Evolutionary conservation across 1,284 basidiomycete species (phyloP).

Genomic region (Somion occarium): DNA sequence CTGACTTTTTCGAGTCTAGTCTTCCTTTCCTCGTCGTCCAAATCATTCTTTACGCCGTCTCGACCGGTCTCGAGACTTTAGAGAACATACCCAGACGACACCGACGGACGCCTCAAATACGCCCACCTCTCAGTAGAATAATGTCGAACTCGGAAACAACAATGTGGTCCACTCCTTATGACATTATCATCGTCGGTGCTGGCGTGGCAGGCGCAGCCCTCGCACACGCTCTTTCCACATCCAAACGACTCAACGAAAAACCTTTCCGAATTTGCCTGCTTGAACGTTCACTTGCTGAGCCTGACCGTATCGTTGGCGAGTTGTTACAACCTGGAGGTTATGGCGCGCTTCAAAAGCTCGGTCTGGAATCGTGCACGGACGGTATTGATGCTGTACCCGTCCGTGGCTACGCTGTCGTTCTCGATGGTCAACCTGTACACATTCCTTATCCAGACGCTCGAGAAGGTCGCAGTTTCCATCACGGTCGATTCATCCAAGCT

Average conservation of each 20-base stretch:
- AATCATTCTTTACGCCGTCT: background rate
- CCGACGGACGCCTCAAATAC: background rate
- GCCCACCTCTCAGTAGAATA: background rate
- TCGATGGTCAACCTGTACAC: constrained; percentile 63
- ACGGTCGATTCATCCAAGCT: constrained; percentile 87
- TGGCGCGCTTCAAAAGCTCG: constrained; percentile 71
- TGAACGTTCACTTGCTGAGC: constrained; percentile 87
- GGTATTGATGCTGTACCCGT: constrained; percentile 86
- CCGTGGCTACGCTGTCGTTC: constrained; percentile 86
- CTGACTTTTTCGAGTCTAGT: background rate
- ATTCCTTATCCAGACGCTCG: constrained; percentile 84
- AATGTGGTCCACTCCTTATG: constrained; percentile 38
- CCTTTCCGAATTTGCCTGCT: constrained; percentile 79
- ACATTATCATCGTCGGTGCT: constrained; percentile 85
- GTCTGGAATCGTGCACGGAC: constrained; percentile 72
- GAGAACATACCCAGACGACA: background rate
- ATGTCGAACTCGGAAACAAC: constrained; percentile 6
- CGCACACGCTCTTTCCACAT: constrained; percentile 61
- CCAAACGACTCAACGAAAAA: constrained; percentile 31
- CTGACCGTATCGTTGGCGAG: constrained; percentile 97
- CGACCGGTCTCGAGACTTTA: background rate
- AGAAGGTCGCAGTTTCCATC: constrained; percentile 86
- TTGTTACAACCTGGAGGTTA: constrained; percentile 94
- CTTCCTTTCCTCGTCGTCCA: background rate
- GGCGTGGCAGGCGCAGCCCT: constrained; percentile 82